Evolutionary conservation across 2,329 filamentous ascomycete genomes (phyloP), one percentile per base, ranked within the genome.

Genomic region (Alternaria novae-zelandiae): DNA sequence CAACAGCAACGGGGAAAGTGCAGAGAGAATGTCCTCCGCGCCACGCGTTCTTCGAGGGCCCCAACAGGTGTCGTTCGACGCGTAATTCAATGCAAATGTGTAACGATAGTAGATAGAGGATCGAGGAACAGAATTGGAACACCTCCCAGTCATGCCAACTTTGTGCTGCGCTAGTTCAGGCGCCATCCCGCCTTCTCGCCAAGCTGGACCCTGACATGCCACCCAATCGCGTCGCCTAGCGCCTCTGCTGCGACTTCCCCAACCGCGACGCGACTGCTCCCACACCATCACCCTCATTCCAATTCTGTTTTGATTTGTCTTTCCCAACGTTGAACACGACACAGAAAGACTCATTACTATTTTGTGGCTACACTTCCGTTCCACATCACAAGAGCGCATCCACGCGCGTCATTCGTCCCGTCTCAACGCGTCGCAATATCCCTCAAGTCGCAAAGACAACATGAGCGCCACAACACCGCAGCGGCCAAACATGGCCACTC

Each of bases 401-500:
- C 32, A 55, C 36, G 54, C 57, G 61, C 64, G 59, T 57, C 47
- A 59, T 50, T 44, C 53, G 59, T 59, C 63, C 61, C 55, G 47
- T 68, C 62, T 63, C 57, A 64, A 74, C 72, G 72, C 71, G 71
- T 70, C 70, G 63, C 56, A 51, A 47, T 23, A 63, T 21, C 56
- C 54, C 25, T 65, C 28, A 61, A 46, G 61, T 63, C 55, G 54
- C 61, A 61, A 54, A 58, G 54, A 66, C 61, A 65, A 57, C 55
- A 73, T 72, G 69, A 71, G 61, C 62, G 56, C 67, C 67, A 65
- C 66, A 43, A 68, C 71, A 63, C 66, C 71, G 53, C 73, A 69
- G 57, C 70, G 64, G 51, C 61, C 63, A 25, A 64, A 61, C 46
- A 76, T 77, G 72, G 59, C 73, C 21, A 57, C 72, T 56, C 56